phyloP scores from a whole-genome alignment of 108 stramenopile genomes.

The Pseudonitzschia multiseries region DNA sequence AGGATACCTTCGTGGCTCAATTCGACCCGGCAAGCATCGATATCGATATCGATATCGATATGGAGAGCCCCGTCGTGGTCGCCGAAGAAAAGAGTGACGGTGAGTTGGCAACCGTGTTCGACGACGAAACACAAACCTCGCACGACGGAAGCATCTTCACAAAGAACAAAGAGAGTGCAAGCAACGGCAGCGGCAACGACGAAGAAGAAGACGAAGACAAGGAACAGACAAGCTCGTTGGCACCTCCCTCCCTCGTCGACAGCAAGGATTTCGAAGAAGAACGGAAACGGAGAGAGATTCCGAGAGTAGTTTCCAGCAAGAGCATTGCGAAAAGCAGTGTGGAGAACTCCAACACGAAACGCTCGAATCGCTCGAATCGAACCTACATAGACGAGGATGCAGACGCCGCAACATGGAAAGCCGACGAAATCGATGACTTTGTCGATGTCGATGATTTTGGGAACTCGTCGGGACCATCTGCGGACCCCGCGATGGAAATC shows the following conservation, averaged over 20 bases:
- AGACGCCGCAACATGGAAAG: slow-evolving; percentile 13
- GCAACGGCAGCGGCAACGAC: neutral
- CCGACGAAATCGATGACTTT: slow-evolving; percentile 12
- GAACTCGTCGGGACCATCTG: neutral
- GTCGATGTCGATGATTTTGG: slow-evolving; percentile 3
- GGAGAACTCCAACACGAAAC: neutral
- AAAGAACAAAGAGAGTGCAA: neutral
- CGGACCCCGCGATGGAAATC: slow-evolving; percentile 4
- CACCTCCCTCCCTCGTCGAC: neutral
- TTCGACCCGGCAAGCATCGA: neutral
- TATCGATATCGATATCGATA: too few relatives aligned
- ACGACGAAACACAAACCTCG: slow-evolving; percentile 12
- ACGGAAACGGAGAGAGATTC: too few relatives aligned
- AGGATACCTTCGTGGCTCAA: neutral
- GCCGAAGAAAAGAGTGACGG: slow-evolving; percentile 2
- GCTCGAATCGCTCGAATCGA: neutral
- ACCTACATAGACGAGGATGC: slow-evolving; percentile 5
- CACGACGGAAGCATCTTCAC: slow-evolving; percentile 7
- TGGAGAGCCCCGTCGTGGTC: too few relatives aligned
- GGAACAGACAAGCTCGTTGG: neutral
- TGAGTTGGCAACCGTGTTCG: neutral
- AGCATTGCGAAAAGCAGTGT: neutral
- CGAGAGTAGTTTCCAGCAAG: neutral
- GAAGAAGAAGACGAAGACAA: neutral
- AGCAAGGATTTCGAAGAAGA: neutral